Evolutionary conservation across 225 moss, liverwort and hornwort genomes (phyloP).

Genomic region (Climacium dendroides): DNA sequence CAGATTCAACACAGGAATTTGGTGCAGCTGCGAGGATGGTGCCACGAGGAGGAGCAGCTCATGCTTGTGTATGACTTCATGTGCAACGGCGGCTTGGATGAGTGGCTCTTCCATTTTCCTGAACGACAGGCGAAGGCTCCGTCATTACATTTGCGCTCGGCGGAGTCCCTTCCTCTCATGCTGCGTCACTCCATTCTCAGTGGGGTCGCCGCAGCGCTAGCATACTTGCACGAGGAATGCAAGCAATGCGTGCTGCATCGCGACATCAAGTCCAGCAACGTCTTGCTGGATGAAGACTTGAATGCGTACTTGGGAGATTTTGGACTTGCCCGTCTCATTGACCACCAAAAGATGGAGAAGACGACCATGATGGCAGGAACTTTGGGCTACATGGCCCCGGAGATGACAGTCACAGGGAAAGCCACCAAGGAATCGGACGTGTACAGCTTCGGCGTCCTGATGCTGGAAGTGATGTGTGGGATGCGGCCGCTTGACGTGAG

Average conservation of each 20-base stretch:
- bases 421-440: constrained; percentile 16
- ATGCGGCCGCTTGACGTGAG: not conserved
- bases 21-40: constrained; percentile 49
- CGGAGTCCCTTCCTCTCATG: not conserved
- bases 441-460: constrained; percentile 7
- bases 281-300: constrained; percentile 12
- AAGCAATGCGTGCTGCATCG: constrained; percentile 13
- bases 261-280: constrained; percentile 33
- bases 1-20: constrained; percentile 14
- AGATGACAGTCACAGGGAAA: not conserved
- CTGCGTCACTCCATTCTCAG: not conserved
- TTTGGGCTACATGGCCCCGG: not conserved
- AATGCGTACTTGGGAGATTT: constrained; percentile 23
- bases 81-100: constrained; percentile 52
- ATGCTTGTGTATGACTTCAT: constrained; percentile 46
- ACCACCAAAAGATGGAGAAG: constrained; percentile 9
- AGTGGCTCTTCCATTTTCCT: constrained; percentile 7
- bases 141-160: not conserved
- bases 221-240: constrained; percentile 14
- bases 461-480: not conserved
- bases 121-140: not conserved
- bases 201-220: constrained; percentile 3
- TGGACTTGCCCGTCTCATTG: not conserved
- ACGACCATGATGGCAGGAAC: constrained; percentile 14
- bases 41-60: constrained; percentile 39